Percentiles rank a stretch among this genome's conserved stretches.
phyloP scores from a whole-genome alignment of 805 yeast genomes.

The Spathaspora gorwiae region DNA sequence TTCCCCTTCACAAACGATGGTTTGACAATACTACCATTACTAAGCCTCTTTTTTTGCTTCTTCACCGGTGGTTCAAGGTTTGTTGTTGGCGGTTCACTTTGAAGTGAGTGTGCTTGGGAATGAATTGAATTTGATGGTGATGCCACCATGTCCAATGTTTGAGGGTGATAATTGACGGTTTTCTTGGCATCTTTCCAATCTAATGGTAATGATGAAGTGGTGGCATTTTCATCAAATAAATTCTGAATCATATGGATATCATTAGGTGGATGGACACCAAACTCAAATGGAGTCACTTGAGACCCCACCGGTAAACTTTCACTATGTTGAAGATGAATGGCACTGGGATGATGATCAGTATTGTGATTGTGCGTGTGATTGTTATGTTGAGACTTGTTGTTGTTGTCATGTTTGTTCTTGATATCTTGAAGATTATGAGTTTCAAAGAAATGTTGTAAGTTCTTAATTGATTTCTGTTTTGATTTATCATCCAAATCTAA shows the following conservation, averaged over 20 bases:
- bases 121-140: neutral
- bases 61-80: constrained; percentile 3
- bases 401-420: neutral
- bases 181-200: constrained; percentile 2
- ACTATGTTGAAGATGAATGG: constrained; percentile 1
- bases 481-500: constrained; percentile 20
- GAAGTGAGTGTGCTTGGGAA: neutral
- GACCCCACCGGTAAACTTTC: constrained; percentile 3
- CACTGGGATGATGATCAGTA: neutral
- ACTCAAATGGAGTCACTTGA: constrained; percentile 28
- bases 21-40: neutral
- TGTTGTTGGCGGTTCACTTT: neutral
- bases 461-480: constrained; percentile 10
- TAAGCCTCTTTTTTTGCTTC: neutral
- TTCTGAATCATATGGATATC: constrained; percentile 11
- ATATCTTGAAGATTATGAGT: constrained; percentile 5
- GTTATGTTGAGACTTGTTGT: neutral
- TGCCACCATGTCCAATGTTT: neutral
- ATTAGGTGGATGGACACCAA: constrained; percentile 20
- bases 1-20: constrained; percentile 8
- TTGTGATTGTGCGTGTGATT: neutral
- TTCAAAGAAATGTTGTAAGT: constrained; percentile 15
- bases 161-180: neutral
- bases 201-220: constrained; percentile 1
- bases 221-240: constrained; percentile 3